Evolutionary conservation across 2,329 filamentous ascomycete species (phyloP).

Genomic region (Neophaeococcomyces aloes): DNA sequence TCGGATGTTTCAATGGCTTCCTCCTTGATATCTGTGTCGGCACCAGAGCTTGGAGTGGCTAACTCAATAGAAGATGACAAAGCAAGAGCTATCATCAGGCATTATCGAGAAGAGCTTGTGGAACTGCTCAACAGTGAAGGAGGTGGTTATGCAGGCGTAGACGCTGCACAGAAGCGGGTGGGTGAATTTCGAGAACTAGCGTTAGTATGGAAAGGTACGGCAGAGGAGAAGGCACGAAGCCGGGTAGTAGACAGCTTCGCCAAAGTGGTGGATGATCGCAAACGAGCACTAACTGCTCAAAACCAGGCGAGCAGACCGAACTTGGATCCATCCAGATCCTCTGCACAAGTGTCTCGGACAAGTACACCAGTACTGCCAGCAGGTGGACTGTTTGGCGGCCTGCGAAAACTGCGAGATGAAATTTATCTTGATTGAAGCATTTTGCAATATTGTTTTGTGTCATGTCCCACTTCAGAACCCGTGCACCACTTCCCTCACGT

Average conservation of each 20-base stretch:
- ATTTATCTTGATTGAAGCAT: slow-evolving; percentile 39
- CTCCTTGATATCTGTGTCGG: slow-evolving; percentile 81
- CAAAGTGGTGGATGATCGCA: slow-evolving; percentile 69
- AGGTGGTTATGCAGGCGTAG: slow-evolving; percentile 56
- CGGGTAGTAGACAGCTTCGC: slow-evolving; percentile 74
- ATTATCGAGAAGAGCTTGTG: slow-evolving; percentile 60
- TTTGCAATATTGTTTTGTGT: not conserved
- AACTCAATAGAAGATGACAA: slow-evolving; percentile 70
- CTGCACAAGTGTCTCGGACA: slow-evolving; percentile 14
- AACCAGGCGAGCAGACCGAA: slow-evolving; percentile 36
- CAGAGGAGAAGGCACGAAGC: slow-evolving; percentile 75
- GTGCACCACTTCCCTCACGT: not conserved
- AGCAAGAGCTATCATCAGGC: slow-evolving; percentile 67
- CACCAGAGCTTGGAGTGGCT: slow-evolving; percentile 59
- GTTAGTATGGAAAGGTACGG: slow-evolving; percentile 87
- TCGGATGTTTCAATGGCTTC: slow-evolving; percentile 75
- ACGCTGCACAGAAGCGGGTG: slow-evolving; percentile 62
- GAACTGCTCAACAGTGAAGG: slow-evolving; percentile 50
- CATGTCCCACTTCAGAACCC: not conserved
- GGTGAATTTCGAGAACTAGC: slow-evolving; percentile 66
- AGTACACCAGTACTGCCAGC: slow-evolving; percentile 26
- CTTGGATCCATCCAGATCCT: slow-evolving; percentile 25
- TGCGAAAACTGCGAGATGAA: slow-evolving; percentile 44
- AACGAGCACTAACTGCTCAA: slow-evolving; percentile 30
- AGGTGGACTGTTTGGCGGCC: slow-evolving; percentile 43